A percentile compares a stretch with the other conserved stretches of the same genome.
These are phyloP conservation scores for Alternaria metachromatica DNA, from an alignment of 2,329 filamentous ascomycete species.

Conservation along the genomic window DNA sequence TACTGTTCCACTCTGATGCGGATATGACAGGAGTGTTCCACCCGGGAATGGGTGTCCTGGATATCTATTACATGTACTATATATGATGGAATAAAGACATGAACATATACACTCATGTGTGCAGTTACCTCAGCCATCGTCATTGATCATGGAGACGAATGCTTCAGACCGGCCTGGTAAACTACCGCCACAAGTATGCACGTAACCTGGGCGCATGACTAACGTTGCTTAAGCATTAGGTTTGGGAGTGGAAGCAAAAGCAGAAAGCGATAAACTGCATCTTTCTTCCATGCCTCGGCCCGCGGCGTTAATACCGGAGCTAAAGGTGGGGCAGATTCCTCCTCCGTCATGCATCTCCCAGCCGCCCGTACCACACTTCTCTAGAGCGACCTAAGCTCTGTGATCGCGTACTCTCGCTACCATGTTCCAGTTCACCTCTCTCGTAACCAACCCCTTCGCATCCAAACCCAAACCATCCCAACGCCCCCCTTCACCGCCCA, in stretches of 20 bases:
- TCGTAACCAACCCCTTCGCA: conserved; percentile 3
- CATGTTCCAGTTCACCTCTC: conserved; percentile 9
- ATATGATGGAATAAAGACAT: neutral
- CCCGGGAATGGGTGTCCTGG: neutral
- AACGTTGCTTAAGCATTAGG: too few species aligned
- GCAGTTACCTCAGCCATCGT: too few species aligned
- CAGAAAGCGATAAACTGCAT: neutral
- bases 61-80: neutral
- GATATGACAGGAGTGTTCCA: neutral
- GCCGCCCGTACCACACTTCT: neutral
- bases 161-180: too few species aligned
- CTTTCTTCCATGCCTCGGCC: conserved; percentile 10
- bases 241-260: neutral
- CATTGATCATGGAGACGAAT: too few species aligned
- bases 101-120: neutral
- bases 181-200: too few species aligned
- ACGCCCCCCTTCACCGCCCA: neutral
- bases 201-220: too few species aligned
- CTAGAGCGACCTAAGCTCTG: neutral
- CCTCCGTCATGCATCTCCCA: neutral
- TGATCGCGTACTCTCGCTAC: neutral
- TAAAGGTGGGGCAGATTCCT: conserved; percentile 4
- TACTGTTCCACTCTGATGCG: conserved; percentile 11
- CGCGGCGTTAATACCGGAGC: conserved; percentile 7
- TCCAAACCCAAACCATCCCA: neutral